These are phyloP conservation scores for Clitocybe nebularis DNA, from an alignment of 1,284 basidiomycete species.

Conservation along the genomic window DNA sequence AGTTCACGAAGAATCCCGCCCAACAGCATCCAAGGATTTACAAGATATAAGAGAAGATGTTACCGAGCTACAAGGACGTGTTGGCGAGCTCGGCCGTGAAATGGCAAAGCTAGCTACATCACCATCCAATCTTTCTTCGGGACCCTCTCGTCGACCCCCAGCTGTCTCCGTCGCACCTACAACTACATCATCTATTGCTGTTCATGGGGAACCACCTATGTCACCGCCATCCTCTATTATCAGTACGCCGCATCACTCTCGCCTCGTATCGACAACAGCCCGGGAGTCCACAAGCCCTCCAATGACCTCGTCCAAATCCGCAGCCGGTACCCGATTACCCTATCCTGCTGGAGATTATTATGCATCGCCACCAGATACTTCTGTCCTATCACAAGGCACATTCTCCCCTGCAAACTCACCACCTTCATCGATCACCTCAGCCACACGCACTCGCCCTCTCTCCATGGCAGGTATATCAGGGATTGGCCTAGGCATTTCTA, in stretches of 20 bases:
- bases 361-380: constrained; percentile 49
- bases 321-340: constrained; percentile 58
- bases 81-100: constrained; percentile 69
- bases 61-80: constrained; percentile 65
- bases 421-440: constrained; percentile 38
- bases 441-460: constrained; percentile 26
- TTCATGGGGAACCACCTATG: constrained; percentile 23
- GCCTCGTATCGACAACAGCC: constrained; percentile 39
- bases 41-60: constrained; percentile 60
- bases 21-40: constrained; percentile 36
- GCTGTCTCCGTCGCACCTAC: constrained; percentile 36
- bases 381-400: constrained; percentile 27
- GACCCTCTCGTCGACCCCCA: constrained; percentile 43
- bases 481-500: constrained; percentile 19
- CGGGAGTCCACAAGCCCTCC: constrained; percentile 66
- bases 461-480: constrained; percentile 18
- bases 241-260: constrained; percentile 29
- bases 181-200: constrained; percentile 35
- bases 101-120: constrained; percentile 67
- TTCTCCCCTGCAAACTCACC: constrained; percentile 66
- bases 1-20: constrained; percentile 15
- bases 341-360: constrained; percentile 83
- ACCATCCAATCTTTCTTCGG: constrained; percentile 51
- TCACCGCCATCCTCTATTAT: constrained; percentile 16
- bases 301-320: constrained; percentile 39